Evolutionary conservation across 192 early-diverging fungal genomes (phyloP), one percentile per base, ranked within the genome.

Genomic region (Chytriomyces sp.): DNA sequence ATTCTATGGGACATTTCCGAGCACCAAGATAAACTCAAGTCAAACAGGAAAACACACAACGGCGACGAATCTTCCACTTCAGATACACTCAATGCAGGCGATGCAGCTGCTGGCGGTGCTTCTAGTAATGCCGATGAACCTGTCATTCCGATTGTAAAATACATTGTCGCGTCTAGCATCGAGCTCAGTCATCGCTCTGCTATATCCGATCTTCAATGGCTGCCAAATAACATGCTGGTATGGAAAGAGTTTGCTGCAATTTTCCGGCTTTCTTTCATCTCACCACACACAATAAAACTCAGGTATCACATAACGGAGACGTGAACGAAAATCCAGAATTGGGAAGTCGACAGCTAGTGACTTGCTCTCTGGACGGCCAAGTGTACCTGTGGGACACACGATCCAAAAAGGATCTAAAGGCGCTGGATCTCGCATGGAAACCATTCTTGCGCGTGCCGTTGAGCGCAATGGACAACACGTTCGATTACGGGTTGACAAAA

Each of bases 1-100:
- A 77, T 90, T 9, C 61, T 91, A 7, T 91, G 89, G 89, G 89
- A 91, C 67, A 87, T 91, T 35, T 70, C 81, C 28, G 89, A 91
- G 62, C 79, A 85, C 69, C 80, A 86, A 66, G 88, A 91, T 43
- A 87, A 87, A 60, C 80, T 90, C 28, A 86, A 90, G 67, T 65
- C 75, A 5, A 81, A 48, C 4, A 77, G 83, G 13, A 87, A 88
- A 75, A 20, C 53, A 50, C 85, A 13, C 76, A 63, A 67, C 44
- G 63, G 26, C 46, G 23, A 46, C 18, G 76, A 77, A 8, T 69
- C 60, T 13, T 47, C 64, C 35, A 9, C 63, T 18, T 47, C 45
- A 7, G 72, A 13, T 18, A 16, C 59, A 20, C 10, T 59, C 49
- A 49, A 59, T 28, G 45, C 24, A 1, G 71, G 20, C 0, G 61